These are phyloP conservation scores for Monosporascus sp. DNA, from an alignment of 2,329 filamentous ascomycete genomes.

Conservation along the genomic window DNA sequence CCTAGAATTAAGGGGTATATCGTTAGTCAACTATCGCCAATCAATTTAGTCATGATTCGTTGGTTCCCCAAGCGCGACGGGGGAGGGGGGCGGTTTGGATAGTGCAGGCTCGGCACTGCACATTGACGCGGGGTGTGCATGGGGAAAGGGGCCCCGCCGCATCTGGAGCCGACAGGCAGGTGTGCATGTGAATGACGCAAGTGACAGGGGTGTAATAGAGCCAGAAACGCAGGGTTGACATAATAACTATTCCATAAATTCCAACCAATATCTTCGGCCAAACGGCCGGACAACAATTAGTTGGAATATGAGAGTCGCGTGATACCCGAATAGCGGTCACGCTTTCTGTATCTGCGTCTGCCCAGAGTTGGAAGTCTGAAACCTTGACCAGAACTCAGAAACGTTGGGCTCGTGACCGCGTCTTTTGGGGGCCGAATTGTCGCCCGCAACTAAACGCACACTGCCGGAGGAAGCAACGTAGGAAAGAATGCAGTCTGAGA, in stretches of 20 bases:
- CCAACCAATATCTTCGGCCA: background rate
- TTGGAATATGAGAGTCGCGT: background rate
- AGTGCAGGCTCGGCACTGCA: background rate
- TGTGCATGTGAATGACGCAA: conserved; percentile 18
- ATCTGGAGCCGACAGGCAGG: conserved; percentile 9
- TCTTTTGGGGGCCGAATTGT: background rate
- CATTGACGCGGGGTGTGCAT: background rate
- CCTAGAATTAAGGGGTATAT: conserved; percentile 46
- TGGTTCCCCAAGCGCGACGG: conserved; percentile 4
- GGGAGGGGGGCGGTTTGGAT: too few relatives aligned
- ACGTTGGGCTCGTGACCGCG: background rate
- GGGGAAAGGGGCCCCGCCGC: background rate
- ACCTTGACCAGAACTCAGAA: background rate
- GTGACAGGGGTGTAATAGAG: conserved; percentile 15
- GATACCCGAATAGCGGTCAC: background rate
- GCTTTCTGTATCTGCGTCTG: background rate
- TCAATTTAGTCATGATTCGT: conserved; percentile 3
- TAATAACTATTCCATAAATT: background rate
- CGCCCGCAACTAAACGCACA: background rate
- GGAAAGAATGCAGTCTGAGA: conserved; percentile 3
- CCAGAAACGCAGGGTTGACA: background rate
- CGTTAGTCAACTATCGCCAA: conserved; percentile 1
- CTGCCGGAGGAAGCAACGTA: conserved; percentile 4
- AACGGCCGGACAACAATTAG: background rate
- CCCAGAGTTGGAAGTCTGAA: background rate